phyloP scores from a whole-genome alignment of 2,329 filamentous ascomycete species.

The Arthrobotrys sinensis region DNA sequence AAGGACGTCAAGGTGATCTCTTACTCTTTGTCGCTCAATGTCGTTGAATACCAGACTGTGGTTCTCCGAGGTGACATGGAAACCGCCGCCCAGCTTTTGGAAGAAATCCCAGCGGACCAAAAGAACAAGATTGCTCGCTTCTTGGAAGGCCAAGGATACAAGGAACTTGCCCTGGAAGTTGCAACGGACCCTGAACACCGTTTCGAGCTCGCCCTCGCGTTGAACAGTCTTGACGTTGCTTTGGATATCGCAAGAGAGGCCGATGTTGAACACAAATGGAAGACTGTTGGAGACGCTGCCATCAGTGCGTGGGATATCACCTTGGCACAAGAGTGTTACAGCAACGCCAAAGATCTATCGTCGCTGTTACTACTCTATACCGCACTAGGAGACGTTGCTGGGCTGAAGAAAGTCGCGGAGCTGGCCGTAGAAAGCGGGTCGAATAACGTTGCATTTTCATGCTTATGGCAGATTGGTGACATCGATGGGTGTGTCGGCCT shows the following conservation, averaged over 20 bases:
- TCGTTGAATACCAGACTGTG: slow-evolving; percentile 96
- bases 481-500: slow-evolving; percentile 85
- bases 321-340: slow-evolving; percentile 93
- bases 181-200: slow-evolving; percentile 96
- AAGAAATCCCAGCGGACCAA: slow-evolving; percentile 88
- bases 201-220: slow-evolving; percentile 88
- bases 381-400: slow-evolving; percentile 83
- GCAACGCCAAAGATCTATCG: slow-evolving; percentile 88
- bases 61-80: slow-evolving; percentile 96
- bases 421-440: slow-evolving; percentile 83
- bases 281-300: slow-evolving; percentile 93
- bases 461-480: slow-evolving; percentile 88
- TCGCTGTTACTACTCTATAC: slow-evolving; percentile 90
- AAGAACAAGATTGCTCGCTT: slow-evolving; percentile 99
- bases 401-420: slow-evolving; percentile 79
- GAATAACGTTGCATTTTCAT: slow-evolving; percentile 94
- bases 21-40: slow-evolving; percentile 89
- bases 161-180: slow-evolving; percentile 93
- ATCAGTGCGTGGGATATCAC: slow-evolving; percentile 87
- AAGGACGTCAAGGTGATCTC: slow-evolving; percentile 95
- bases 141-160: slow-evolving; percentile 96
- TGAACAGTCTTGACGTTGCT: slow-evolving; percentile 88
- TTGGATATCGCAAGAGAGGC: slow-evolving; percentile 85
- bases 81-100: slow-evolving; percentile 85
- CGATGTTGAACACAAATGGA: slow-evolving; percentile 97